These are phyloP conservation scores for Lactarius psammicola DNA, from an alignment of 768 basidiomycete genomes.

Conservation along the genomic window DNA sequence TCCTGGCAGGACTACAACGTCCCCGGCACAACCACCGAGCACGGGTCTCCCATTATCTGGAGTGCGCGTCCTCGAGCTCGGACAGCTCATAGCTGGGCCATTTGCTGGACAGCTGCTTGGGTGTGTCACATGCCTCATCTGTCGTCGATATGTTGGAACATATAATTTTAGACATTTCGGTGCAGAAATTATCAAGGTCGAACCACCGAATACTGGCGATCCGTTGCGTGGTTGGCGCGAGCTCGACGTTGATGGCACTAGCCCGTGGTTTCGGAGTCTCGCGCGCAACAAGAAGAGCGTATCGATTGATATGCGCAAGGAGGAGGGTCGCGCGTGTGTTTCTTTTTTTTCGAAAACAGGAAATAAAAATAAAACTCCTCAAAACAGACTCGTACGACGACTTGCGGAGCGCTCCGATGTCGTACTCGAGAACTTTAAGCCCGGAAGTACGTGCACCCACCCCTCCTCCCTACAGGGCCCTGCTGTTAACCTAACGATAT, in stretches of 20 bases:
- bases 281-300: constrained; percentile 74
- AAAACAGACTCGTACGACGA: constrained; percentile 54
- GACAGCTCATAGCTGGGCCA: constrained; percentile 72
- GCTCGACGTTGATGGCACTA: constrained; percentile 65
- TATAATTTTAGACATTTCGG: too few relatives aligned
- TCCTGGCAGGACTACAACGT: background rate
- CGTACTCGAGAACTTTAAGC: constrained; percentile 66
- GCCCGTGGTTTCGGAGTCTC: too few relatives aligned
- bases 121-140: constrained; percentile 37
- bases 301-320: constrained; percentile 59
- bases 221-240: constrained; percentile 71
- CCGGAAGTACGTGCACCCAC: constrained; percentile 53
- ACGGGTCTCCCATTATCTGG: constrained; percentile 53
- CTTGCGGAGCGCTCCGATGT: constrained; percentile 66
- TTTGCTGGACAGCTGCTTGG: constrained; percentile 71
- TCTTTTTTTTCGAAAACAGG: background rate
- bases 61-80: constrained; percentile 64
- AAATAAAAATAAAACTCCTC: background rate
- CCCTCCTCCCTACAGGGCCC: background rate
- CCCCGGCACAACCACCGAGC: background rate
- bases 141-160: background rate
- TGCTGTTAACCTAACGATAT: background rate
- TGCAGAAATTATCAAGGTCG: constrained; percentile 73
- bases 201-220: constrained; percentile 61
- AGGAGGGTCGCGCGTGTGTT: constrained; percentile 52